A percentile compares a stretch with the other conserved stretches of the same genome.
Evolutionary conservation across 129 eudicot genomes (phyloP).

Genomic region (Helichrysum umbraculigerum): DNA sequence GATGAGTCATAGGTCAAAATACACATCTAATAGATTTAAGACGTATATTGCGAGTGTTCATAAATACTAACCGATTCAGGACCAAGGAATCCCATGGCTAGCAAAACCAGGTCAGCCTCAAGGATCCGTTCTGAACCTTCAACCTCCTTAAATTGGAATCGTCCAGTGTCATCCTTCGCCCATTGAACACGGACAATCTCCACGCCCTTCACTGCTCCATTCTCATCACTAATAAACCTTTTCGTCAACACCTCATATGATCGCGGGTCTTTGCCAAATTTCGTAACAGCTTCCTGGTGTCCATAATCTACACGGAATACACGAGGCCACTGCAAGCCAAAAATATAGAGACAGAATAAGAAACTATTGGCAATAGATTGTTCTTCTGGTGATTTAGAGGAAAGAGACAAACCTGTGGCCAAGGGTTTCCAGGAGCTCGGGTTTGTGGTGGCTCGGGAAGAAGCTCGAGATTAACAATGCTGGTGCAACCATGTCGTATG

Average conservation of each 20-base stretch:
- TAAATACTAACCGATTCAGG: conserved; percentile 82
- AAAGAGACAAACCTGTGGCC: conserved; percentile 82
- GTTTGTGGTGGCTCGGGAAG: conserved; percentile 93
- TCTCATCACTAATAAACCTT: conserved; percentile 83
- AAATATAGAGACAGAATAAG: not conserved
- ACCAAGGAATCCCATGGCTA: conserved; percentile 99
- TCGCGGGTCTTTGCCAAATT: conserved; percentile 96
- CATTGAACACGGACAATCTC: conserved; percentile 79
- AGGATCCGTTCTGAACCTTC: conserved; percentile 87
- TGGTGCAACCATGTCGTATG: conserved; percentile 89
- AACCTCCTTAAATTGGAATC: conserved; percentile 87
- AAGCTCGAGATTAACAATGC: conserved; percentile 82
- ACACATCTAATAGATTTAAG: not conserved
- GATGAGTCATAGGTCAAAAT: not conserved
- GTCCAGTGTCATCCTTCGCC: conserved; percentile 94
- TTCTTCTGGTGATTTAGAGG: not conserved
- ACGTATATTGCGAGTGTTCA: not conserved
- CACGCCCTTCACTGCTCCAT: conserved; percentile 77
- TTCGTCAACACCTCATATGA: conserved; percentile 91
- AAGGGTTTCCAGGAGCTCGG: conserved; percentile 95
- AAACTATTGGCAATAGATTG: not conserved
- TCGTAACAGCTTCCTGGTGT: conserved; percentile 90
- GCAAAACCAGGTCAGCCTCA: conserved; percentile 79
- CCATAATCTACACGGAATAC: conserved; percentile 98
- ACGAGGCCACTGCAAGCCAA: conserved; percentile 86